A percentile compares a stretch with the other conserved stretches of the same genome.
These are phyloP conservation scores for Boehmeria nivea DNA, from an alignment of 306 rosid genomes.

Conservation along the genomic window DNA sequence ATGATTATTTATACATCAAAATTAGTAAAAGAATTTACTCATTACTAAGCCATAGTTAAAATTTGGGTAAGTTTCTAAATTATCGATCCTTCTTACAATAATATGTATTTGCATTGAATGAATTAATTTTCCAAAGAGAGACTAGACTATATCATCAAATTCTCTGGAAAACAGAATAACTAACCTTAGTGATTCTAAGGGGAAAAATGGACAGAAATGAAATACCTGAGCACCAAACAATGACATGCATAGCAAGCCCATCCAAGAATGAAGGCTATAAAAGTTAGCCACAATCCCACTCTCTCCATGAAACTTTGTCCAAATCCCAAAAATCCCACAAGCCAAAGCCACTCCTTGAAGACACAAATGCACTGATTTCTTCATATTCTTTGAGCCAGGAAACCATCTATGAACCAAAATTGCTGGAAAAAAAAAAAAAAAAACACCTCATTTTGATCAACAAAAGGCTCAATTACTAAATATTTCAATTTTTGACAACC, in stretches of 20 bases:
- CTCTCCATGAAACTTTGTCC: conserved; percentile 68
- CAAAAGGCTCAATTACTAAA: conserved; percentile 3
- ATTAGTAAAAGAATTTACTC: no score
- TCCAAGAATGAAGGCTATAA: conserved; percentile 90
- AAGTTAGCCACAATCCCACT: conserved; percentile 75
- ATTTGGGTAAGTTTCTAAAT: no score
- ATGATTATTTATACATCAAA: no score
- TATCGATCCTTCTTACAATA: no score
- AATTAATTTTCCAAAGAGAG: no score
- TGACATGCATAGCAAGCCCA: conserved; percentile 70
- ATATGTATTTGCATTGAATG: no score
- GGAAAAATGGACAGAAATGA: conserved; percentile 1
- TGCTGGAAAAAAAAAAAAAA: conserved; percentile 30
- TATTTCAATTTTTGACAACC: neutral
- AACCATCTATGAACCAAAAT: conserved; percentile 80
- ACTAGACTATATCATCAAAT: no score
- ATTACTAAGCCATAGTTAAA: no score
- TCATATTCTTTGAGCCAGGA: conserved; percentile 64
- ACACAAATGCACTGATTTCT: conserved; percentile 74
- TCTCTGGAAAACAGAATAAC: no score
- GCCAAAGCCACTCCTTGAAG: conserved; percentile 84
- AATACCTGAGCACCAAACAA: conserved; percentile 71
- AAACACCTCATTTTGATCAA: neutral
- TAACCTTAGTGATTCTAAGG: no score
- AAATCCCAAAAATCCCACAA: conserved; percentile 73